A percentile compares a stretch with the other conserved stretches of the same genome.
phyloP scores from a whole-genome alignment of 2,329 filamentous ascomycete species.

The Stromatinia cepivora region DNA sequence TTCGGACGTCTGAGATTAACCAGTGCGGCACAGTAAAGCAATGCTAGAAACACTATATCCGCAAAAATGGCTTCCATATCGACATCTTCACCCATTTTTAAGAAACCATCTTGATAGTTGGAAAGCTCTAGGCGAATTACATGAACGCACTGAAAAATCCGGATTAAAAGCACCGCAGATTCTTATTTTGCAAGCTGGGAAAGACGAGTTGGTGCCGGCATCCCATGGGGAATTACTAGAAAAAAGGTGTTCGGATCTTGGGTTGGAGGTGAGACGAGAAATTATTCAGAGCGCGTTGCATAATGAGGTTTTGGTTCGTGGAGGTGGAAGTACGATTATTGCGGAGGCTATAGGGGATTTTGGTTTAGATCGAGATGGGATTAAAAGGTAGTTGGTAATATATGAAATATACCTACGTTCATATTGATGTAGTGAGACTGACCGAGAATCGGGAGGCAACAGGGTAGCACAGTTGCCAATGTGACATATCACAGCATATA shows the following conservation, averaged over 20 bases:
- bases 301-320: slow-evolving; percentile 54
- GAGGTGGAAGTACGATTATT: slow-evolving; percentile 48
- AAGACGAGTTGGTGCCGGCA: slow-evolving; percentile 59
- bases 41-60: slow-evolving; percentile 75
- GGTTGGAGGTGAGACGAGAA: slow-evolving; percentile 48
- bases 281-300: slow-evolving; percentile 54
- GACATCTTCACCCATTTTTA: slow-evolving; percentile 72
- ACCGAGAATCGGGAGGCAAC: neutral
- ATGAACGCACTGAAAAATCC: slow-evolving; percentile 37
- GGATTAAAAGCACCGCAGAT: slow-evolving; percentile 27
- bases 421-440: neutral
- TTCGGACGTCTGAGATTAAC: neutral
- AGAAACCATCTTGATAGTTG: slow-evolving; percentile 61
- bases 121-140: slow-evolving; percentile 51
- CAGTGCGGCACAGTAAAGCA: slow-evolving; percentile 43
- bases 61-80: slow-evolving; percentile 77
- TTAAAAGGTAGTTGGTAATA: neutral
- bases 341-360: slow-evolving; percentile 45
- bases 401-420: neutral
- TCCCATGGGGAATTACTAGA: slow-evolving; percentile 51
- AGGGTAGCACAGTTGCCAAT: neutral
- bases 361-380: neutral
- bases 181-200: slow-evolving; percentile 57
- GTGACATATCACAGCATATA: neutral
- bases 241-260: slow-evolving; percentile 50